Base-by-base conservation (phyloP, 257 asterid species). In the Nicotiana paniculata region DNA sequence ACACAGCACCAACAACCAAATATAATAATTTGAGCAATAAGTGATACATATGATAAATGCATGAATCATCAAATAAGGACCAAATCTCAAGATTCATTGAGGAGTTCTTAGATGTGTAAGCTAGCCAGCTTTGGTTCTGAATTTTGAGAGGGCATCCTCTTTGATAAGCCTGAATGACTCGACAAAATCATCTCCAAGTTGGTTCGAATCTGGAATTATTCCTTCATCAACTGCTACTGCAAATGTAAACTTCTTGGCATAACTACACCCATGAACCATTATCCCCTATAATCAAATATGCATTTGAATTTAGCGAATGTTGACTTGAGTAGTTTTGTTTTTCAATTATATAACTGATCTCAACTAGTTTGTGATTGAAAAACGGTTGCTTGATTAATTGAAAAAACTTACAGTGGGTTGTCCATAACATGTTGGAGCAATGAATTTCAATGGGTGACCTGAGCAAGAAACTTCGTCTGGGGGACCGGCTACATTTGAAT, bases 181-280 rank as follows among this genome's bases (percentile, higher is more conserved):
- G 17, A 39, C 35, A 39, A 67, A 17, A 37, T 68, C 77, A 68
- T 68, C 32, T 1, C 77, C 77, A 0, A 68, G 9, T 30, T 37
- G 58, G 5, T 70, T 43, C 77, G 46, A n/a, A 39, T 70, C 77
- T 39, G 58, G 77, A 43, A 70, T n/a, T 21, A 70, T 11, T 39
- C 77, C 77, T 43, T 70, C 58, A 39, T 43, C 35, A 70, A 43
- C 77, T 3, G 58, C 77, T n/a, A 70, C 24, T 18, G n/a, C 24
- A 70, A 43, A 70, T 21, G 58, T 70, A 16, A 70, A 37, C 6
- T 70, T 10, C n/a, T 70, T 70, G n/a, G 12, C 77, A 70, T 70
- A 70, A 16, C 58, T 70, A 70, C 77, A 70, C 77, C 6, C 77
- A 24, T 70, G 77, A 43, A 70, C 77, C 77, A 70, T 70, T 11